Conservation (phyloP, 1,284 basidiomycete species). For the Flammula alnicola region DNA sequence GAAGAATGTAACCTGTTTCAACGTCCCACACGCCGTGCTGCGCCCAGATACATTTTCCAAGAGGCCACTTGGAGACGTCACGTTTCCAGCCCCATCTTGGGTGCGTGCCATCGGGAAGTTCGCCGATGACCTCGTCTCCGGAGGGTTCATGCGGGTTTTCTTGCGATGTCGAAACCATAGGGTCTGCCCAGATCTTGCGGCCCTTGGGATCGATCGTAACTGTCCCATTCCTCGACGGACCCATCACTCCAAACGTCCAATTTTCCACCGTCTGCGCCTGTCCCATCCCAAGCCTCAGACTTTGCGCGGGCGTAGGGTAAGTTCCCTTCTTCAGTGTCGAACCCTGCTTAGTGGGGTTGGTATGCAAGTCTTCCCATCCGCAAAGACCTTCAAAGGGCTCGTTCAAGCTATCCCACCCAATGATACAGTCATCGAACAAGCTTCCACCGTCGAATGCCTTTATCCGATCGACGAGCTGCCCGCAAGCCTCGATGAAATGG, state of each 20-base stretch:
- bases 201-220: slow-evolving; percentile 88
- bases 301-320: slow-evolving; percentile 85
- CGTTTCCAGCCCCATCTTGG: slow-evolving; percentile 81
- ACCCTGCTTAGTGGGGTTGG: slow-evolving; percentile 68
- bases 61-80: slow-evolving; percentile 68
- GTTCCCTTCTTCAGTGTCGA: slow-evolving; percentile 85
- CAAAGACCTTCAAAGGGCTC: slow-evolving; percentile 92
- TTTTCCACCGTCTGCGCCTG: slow-evolving; percentile 83
- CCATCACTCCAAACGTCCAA: slow-evolving; percentile 82
- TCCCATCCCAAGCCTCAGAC: slow-evolving; percentile 89
- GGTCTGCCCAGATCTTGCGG: slow-evolving; percentile 70
- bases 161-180: neutral
- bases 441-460: slow-evolving; percentile 74
- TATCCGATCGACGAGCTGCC: slow-evolving; percentile 78
- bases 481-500: slow-evolving; percentile 84
- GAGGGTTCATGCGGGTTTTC: neutral
- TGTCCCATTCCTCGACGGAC: slow-evolving; percentile 75
- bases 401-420: slow-evolving; percentile 97
- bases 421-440: slow-evolving; percentile 84
- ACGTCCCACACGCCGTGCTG: slow-evolving; percentile 93
- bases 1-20: slow-evolving; percentile 67
- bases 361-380: slow-evolving; percentile 76
- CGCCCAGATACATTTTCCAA: slow-evolving; percentile 92
- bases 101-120: slow-evolving; percentile 21
- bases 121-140: slow-evolving; percentile 7